These are phyloP conservation scores for Apodospora peruviana DNA, from an alignment of 495 filamentous ascomycete species.

Conservation along the genomic window DNA sequence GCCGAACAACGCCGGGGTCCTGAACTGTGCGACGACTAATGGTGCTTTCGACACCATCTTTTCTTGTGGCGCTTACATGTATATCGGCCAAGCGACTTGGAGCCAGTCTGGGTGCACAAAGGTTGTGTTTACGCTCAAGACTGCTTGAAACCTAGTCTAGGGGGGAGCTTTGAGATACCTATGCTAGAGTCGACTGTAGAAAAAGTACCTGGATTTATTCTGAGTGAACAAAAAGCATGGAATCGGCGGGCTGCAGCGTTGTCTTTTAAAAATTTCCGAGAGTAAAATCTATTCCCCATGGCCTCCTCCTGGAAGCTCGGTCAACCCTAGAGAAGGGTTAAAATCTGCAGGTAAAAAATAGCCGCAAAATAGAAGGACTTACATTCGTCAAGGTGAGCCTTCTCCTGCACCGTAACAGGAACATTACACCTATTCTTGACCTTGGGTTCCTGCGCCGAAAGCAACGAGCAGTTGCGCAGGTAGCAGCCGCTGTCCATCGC, in stretches of 20 bases:
- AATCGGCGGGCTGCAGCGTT: no score
- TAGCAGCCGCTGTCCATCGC: constrained; percentile 40
- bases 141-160: not conserved
- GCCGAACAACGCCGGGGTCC: not conserved
- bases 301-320: constrained; percentile 1
- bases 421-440: constrained; percentile 31
- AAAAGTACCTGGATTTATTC: no score
- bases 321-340: not conserved
- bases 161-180: no score
- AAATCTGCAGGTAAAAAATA: not conserved
- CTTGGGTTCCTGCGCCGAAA: constrained; percentile 23
- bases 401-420: constrained; percentile 28
- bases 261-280: no score
- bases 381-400: constrained; percentile 35
- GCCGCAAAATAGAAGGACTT: constrained; percentile 3
- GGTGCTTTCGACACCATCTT: not conserved
- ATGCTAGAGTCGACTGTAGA: no score
- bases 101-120: not conserved
- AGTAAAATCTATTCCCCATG: no score
- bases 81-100: not conserved
- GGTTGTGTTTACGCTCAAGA: not conserved
- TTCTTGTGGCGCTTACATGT: not conserved
- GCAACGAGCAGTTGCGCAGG: constrained; percentile 23
- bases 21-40: not conserved
- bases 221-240: no score